Evolutionary conservation across 495 filamentous ascomycete genomes (phyloP).

Genomic region (Lophium mytilinum): DNA sequence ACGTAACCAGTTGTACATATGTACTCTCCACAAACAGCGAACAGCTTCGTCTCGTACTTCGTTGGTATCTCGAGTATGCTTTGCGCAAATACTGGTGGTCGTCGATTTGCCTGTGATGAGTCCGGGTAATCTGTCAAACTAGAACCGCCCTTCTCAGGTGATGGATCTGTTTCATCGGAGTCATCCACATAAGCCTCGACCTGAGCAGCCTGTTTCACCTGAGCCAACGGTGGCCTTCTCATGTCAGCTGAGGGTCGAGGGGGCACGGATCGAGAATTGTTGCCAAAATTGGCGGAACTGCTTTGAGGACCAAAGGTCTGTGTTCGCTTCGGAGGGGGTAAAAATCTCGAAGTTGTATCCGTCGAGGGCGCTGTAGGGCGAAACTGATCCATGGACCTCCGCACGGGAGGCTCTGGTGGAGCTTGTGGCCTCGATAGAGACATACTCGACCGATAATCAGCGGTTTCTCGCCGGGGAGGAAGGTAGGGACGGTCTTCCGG

Average conservation of each 20-base stretch:
- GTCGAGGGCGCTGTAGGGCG: slow-evolving; percentile 5
- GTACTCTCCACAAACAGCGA: slow-evolving; percentile 81
- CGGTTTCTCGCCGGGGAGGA: slow-evolving; percentile 44
- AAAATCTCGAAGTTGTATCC: slow-evolving; percentile 13
- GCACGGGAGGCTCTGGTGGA: slow-evolving; percentile 19
- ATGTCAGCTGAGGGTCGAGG: slow-evolving; percentile 15
- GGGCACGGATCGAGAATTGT: slow-evolving; percentile 3
- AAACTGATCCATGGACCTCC: slow-evolving; percentile 20
- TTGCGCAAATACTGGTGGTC: slow-evolving; percentile 64
- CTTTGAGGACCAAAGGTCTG: slow-evolving; percentile 10
- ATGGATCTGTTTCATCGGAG: slow-evolving; percentile 25
- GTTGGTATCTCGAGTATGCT: slow-evolving; percentile 70
- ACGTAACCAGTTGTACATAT: slow-evolving; percentile 78
- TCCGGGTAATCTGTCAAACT: slow-evolving; percentile 64
- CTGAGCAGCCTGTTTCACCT: not conserved
- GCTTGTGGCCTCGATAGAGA: slow-evolving; percentile 1
- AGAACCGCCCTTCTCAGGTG: slow-evolving; percentile 12
- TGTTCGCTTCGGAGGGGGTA: slow-evolving; percentile 21
- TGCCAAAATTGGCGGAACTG: slow-evolving; percentile 3
- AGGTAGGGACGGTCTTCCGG: slow-evolving; percentile 52
- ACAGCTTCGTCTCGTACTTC: slow-evolving; percentile 70
- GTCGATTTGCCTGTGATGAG: slow-evolving; percentile 72
- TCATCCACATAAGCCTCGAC: slow-evolving; percentile 13
- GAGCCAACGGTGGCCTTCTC: slow-evolving; percentile 4
- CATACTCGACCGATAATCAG: slow-evolving; percentile 18